Conservation (phyloP, 371 early-diverging fungal species). For the Rhizopus microsporus region DNA sequence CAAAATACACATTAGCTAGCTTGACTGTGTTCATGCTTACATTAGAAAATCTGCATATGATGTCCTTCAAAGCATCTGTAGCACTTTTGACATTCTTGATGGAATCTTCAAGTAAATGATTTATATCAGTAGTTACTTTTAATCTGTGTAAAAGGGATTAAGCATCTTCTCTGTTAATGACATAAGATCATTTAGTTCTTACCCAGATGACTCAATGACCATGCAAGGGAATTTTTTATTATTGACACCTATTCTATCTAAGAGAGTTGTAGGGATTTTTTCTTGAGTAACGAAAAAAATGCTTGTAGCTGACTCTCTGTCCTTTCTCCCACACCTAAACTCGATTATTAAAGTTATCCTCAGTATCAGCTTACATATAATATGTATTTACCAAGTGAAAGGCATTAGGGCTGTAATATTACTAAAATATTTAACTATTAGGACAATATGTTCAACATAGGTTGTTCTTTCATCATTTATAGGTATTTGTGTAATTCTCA, state of each 20-base stretch:
- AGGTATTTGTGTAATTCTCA: slow-evolving; percentile 10
- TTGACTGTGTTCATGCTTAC: slow-evolving; percentile 17
- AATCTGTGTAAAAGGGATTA: slow-evolving; percentile 12
- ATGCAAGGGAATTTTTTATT: slow-evolving; percentile 10
- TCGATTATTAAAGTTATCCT: too few species aligned
- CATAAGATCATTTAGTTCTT: slow-evolving; percentile 8
- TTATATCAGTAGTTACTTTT: slow-evolving; percentile 15
- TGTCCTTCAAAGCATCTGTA: slow-evolving; percentile 14
- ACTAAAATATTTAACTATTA: slow-evolving; percentile 8
- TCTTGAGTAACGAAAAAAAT: slow-evolving; percentile 18
- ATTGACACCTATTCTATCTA: slow-evolving; percentile 18
- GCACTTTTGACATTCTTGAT: slow-evolving; percentile 22
- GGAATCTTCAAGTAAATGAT: slow-evolving; percentile 13
- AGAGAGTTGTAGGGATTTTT: slow-evolving; percentile 9
- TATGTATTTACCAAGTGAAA: slow-evolving; percentile 14
- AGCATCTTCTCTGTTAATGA: slow-evolving; percentile 8
- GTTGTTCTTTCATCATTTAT: slow-evolving; percentile 19
- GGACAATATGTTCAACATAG: slow-evolving; percentile 15
- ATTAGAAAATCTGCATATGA: slow-evolving; percentile 16
- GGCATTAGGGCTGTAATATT: slow-evolving; percentile 15
- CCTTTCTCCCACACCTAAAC: slow-evolving; percentile 20
- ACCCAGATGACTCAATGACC: slow-evolving; percentile 19
- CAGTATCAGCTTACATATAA: not conserved
- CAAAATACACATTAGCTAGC: too few species aligned
- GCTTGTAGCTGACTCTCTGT: slow-evolving; percentile 14